Base-by-base conservation (phyloP, 164 flowering plant genomes). In the Chloranthus sessilifolius region DNA sequence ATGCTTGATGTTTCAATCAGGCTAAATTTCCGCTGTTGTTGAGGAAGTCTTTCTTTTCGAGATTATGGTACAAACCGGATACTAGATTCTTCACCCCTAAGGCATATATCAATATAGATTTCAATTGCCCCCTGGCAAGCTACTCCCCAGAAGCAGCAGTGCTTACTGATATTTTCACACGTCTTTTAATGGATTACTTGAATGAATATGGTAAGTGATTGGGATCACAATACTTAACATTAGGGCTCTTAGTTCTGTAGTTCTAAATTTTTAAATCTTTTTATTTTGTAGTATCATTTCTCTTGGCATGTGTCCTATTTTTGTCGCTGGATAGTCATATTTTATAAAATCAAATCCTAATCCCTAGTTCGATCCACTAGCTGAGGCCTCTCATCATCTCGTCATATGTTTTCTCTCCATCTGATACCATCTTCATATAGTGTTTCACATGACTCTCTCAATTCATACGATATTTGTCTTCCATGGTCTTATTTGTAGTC, bases 31-130 rank as follows among this genome's bases (percentile, higher is more conserved):
- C 98, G 20, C 59, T 65, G 57, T 50, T 88, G 28, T 57, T 88
- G 44, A 75, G 82, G 63, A 85, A 79, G 52, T 78, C 98, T 23
- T 23, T 70, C 3, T 77, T 57, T 62, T 86, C 95, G 59, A 80
- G 69, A 59, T 56, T 88, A 60, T 92, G 99, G 99, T 88, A 69
- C 73, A 92, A 88, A 70, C 84, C 95, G 21, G 94, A 92, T 60
- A 79, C 88, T 50, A 62, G 65, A 67, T 92, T 92, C 73, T 71
- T 26, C 19, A 74, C 76, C 41, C 99, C 96, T 2, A 92, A 92
- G 71, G 99, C 89, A 33, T 82, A 62, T 70, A 76, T 86, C 23
- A 82, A 59, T 74, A 74, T 92, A 52, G 83, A 78, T 63, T 92
- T 92, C 75, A 75, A 64, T 62, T 92, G 99, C 43, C 96, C 99